phyloP scores from a whole-genome alignment of 2,329 filamentous ascomycete genomes.

The Calonectria leucothoes region DNA sequence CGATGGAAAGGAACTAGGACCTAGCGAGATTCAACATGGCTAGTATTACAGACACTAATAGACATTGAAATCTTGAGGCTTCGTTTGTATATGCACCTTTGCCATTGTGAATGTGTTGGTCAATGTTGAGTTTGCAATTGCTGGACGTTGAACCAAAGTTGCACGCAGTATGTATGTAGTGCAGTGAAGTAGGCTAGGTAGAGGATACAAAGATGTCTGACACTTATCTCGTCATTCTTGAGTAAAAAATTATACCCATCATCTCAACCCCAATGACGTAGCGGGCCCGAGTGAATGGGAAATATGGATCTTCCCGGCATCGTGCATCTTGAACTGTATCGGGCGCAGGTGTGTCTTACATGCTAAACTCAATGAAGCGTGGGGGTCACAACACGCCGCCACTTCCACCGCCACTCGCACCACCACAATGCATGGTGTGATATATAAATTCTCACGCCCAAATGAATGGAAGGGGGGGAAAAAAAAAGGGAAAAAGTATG shows the following conservation, averaged over 20 bases:
- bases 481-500: background rate
- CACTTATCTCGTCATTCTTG: no score
- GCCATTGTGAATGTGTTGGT: background rate
- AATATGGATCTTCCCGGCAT: constrained; percentile 2
- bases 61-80: constrained; percentile 10
- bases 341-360: constrained; percentile 6
- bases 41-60: constrained; percentile 31
- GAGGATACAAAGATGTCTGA: background rate
- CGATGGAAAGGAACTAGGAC: constrained; percentile 24
- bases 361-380: constrained; percentile 18
- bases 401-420: no score
- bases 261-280: constrained; percentile 6
- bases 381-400: constrained; percentile 13
- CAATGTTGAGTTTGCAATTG: background rate
- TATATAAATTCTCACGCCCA: no score
- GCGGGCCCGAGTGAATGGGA: constrained; percentile 12
- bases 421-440: no score
- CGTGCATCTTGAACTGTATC: background rate
- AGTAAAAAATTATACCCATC: background rate
- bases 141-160: background rate
- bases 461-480: background rate
- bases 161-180: no score
- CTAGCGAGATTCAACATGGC: constrained; percentile 31
- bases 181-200: background rate
- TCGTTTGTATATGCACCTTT: background rate